Percentiles rank a stretch among this genome's conserved stretches.
Evolutionary conservation across 23 red algal species (phyloP).

Genomic region (Porphyridium purpureum): DNA sequence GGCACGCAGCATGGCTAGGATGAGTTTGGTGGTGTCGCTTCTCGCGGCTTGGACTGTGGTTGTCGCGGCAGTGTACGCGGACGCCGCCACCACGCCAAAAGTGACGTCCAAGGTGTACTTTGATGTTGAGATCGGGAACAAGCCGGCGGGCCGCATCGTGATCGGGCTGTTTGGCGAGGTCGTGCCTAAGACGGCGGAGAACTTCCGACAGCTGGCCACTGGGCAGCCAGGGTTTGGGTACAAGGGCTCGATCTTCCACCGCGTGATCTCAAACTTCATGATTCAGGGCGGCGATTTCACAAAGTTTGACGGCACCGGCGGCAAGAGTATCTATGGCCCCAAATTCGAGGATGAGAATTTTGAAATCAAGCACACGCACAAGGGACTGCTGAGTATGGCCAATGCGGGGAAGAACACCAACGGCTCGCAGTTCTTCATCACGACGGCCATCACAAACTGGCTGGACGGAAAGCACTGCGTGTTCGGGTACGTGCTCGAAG

Average conservation of each 20-base stretch:
- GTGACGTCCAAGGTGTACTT: slow-evolving; percentile 63
- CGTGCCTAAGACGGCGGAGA: slow-evolving; percentile 60
- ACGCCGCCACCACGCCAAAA: slow-evolving; percentile 4
- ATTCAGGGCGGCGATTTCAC: slow-evolving; percentile 54
- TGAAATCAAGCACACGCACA: slow-evolving; percentile 33
- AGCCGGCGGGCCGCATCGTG: slow-evolving; percentile 53
- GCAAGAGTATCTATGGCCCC: slow-evolving; percentile 62
- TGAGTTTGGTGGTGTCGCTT: slow-evolving; percentile 3
- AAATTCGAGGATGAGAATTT: slow-evolving; percentile 83
- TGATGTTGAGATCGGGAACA: slow-evolving; percentile 47
- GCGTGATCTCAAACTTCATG: slow-evolving; percentile 67
- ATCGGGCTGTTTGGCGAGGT: slow-evolving; percentile 59
- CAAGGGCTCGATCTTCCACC: slow-evolving; percentile 62
- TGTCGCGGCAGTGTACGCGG: too few species aligned
- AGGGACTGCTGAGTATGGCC: slow-evolving; percentile 25
- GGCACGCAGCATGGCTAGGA: too few species aligned
- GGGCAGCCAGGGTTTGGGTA: slow-evolving; percentile 45
- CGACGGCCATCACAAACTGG: slow-evolving; percentile 53
- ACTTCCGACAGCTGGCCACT: slow-evolving; percentile 64
- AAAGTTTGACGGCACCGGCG: slow-evolving; percentile 67
- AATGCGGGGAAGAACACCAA: slow-evolving; percentile 72
- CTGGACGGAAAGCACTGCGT: slow-evolving; percentile 79
- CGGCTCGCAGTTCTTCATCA: slow-evolving; percentile 80
- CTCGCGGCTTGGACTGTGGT: too few species aligned
- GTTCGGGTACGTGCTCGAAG: slow-evolving; percentile 54